Percentiles rank a stretch among this genome's conserved stretches.
These are phyloP conservation scores for Ogataea allantospora DNA, from an alignment of 805 yeast genomes.

Conservation along the genomic window DNA sequence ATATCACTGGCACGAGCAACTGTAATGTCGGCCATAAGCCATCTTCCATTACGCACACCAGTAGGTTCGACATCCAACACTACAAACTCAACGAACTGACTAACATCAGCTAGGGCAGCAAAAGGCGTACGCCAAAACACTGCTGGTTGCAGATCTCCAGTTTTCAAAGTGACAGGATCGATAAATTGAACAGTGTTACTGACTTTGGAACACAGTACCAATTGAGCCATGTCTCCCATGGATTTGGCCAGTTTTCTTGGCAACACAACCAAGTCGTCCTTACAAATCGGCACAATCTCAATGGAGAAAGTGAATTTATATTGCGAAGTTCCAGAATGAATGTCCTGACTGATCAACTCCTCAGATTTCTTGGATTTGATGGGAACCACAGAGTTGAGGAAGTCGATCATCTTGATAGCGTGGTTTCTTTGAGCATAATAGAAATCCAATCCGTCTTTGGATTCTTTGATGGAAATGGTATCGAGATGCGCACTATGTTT, in stretches of 20 bases:
- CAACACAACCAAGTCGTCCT: conserved; percentile 90
- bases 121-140: conserved; percentile 85
- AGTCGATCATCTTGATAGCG: conserved; percentile 92
- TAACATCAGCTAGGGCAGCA: conserved; percentile 67
- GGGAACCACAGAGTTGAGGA: conserved; percentile 82
- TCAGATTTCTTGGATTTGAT: conserved; percentile 79
- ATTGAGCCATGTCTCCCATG: conserved; percentile 76
- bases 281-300: conserved; percentile 94
- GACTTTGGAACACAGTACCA: conserved; percentile 81
- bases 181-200: conserved; percentile 82
- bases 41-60: conserved; percentile 72
- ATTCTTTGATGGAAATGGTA: conserved; percentile 89
- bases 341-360: conserved; percentile 88
- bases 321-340: conserved; percentile 82
- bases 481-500: conserved; percentile 91
- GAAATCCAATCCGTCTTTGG: conserved; percentile 93
- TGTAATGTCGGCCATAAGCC: conserved; percentile 84
- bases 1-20: conserved; percentile 87
- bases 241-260: conserved; percentile 85
- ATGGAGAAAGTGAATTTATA: conserved; percentile 91
- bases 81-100: conserved; percentile 80
- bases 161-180: conserved; percentile 79
- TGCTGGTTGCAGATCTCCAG: conserved; percentile 66
- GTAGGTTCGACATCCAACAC: conserved; percentile 94
- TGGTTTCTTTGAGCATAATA: conserved; percentile 85